These are phyloP conservation scores for Rosa multiflora DNA, from an alignment of 306 rosid genomes.

Conservation along the genomic window DNA sequence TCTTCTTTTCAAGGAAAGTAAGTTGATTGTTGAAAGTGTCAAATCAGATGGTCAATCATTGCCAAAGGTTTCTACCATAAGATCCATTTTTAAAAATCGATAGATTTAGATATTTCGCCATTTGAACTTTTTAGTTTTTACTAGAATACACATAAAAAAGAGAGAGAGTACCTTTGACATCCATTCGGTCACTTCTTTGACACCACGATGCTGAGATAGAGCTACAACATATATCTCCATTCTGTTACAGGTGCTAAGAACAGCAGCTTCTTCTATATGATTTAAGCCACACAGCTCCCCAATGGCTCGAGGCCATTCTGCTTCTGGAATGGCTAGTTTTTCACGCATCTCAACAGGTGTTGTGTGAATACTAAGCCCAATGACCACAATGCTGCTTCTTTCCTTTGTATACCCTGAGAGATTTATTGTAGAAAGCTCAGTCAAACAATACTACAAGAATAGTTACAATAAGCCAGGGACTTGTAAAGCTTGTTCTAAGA, in stretches of 20 bases:
- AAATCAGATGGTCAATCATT: background rate
- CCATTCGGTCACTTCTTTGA: constrained; percentile 97
- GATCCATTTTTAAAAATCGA: background rate
- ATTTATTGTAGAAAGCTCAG: constrained; percentile 8
- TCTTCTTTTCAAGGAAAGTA: background rate
- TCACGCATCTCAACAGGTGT: constrained; percentile 98
- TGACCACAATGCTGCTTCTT: constrained; percentile 89
- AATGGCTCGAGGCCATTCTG: constrained; percentile 99
- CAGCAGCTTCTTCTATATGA: constrained; percentile 99
- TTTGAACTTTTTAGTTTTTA: background rate
- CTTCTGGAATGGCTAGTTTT: constrained; percentile 96
- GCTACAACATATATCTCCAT: constrained; percentile 99
- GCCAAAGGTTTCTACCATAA: background rate
- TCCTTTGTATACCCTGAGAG: constrained; percentile 91
- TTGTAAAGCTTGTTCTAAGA: background rate
- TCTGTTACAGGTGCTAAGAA: constrained; percentile 95
- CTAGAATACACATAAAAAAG: background rate
- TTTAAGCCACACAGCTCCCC: constrained; percentile 86
- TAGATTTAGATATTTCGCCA: background rate
- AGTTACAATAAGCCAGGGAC: background rate
- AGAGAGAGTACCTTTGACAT: constrained; percentile 74
- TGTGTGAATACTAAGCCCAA: constrained; percentile 96
- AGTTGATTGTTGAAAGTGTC: background rate
- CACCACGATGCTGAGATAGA: constrained; percentile 96
- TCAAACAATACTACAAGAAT: background rate